phyloP scores from a whole-genome alignment of 371 early-diverging fungal genomes.

The Rhizopus stolonifer region DNA sequence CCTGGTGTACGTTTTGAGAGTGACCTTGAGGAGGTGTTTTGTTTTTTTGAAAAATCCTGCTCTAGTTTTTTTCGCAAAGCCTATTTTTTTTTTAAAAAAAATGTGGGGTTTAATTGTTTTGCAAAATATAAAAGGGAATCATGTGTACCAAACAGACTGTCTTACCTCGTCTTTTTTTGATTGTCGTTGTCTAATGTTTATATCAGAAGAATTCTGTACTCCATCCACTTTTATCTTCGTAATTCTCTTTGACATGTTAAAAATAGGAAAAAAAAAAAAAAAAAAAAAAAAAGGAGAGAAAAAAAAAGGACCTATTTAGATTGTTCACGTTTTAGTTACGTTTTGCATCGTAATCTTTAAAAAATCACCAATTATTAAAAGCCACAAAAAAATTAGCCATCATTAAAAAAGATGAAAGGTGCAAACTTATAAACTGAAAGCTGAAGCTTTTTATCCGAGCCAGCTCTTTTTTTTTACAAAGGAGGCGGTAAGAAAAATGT shows the following conservation, averaged over 20 bases:
- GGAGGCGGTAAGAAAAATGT: too few species aligned
- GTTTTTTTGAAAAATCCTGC: constrained; percentile 72
- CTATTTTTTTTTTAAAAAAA: constrained; percentile 8
- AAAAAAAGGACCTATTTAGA: background rate
- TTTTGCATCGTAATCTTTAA: constrained; percentile 1
- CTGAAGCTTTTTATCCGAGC: too few species aligned
- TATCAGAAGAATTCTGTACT: constrained; percentile 9
- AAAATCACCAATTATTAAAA: too few species aligned
- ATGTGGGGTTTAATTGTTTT: too few species aligned
- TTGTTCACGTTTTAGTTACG: background rate
- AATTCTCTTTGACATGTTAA: constrained; percentile 10
- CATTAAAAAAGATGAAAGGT: too few species aligned
- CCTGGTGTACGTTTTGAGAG: constrained; percentile 55
- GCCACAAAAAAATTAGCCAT: too few species aligned
- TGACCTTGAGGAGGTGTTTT: constrained; percentile 29
- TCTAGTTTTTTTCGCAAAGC: constrained; percentile 71
- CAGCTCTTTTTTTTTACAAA: too few species aligned
- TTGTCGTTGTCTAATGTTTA: constrained; percentile 19
- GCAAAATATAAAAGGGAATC: background rate
- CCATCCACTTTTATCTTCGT: constrained; percentile 17
- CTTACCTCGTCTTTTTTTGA: constrained; percentile 25
- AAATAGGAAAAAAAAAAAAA: constrained; percentile 4
- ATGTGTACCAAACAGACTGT: background rate
- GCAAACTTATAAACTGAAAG: too few species aligned
- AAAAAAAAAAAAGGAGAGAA: background rate